Conservation (phyloP, 768 basidiomycete genomes). For the Artomyces pyxidatus region DNA sequence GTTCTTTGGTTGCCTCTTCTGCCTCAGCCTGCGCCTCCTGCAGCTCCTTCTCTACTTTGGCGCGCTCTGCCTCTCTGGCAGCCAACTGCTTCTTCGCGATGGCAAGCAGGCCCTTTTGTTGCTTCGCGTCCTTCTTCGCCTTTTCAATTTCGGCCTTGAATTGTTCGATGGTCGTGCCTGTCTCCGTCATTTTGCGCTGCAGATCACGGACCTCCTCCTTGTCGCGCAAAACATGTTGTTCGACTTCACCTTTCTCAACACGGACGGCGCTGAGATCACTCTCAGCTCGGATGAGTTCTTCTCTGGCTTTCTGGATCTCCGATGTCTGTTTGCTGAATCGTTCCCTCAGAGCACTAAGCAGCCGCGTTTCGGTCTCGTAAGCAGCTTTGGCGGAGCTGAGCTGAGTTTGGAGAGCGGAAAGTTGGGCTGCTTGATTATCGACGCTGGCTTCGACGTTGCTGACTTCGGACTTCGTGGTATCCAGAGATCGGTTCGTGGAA, state of each 20-base stretch:
- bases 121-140: conserved; percentile 86
- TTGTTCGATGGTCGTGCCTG: conserved; percentile 60
- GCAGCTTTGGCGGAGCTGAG: conserved; percentile 76
- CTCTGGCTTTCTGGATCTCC: conserved; percentile 62
- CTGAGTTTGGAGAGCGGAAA: conserved; percentile 76
- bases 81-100: conserved; percentile 92
- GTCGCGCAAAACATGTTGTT: conserved; percentile 78
- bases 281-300: conserved; percentile 83
- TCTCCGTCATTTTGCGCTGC: conserved; percentile 77
- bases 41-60: conserved; percentile 63
- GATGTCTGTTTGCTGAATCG: conserved; percentile 57
- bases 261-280: conserved; percentile 85
- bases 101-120: conserved; percentile 91
- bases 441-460: conserved; percentile 54
- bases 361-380: conserved; percentile 76
- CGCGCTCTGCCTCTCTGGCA: conserved; percentile 71
- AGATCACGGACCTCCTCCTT: conserved; percentile 90
- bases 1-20: conserved; percentile 44
- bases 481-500: conserved; percentile 68
- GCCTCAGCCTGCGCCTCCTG: conserved; percentile 55
- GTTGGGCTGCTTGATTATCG: conserved; percentile 60
- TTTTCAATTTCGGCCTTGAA: conserved; percentile 78
- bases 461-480: conserved; percentile 59
- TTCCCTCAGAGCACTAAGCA: conserved; percentile 60
- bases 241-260: conserved; percentile 88